These are phyloP conservation scores for Chlorella sp. DNA, from an alignment of 139 green algal species.

Conservation along the genomic window DNA sequence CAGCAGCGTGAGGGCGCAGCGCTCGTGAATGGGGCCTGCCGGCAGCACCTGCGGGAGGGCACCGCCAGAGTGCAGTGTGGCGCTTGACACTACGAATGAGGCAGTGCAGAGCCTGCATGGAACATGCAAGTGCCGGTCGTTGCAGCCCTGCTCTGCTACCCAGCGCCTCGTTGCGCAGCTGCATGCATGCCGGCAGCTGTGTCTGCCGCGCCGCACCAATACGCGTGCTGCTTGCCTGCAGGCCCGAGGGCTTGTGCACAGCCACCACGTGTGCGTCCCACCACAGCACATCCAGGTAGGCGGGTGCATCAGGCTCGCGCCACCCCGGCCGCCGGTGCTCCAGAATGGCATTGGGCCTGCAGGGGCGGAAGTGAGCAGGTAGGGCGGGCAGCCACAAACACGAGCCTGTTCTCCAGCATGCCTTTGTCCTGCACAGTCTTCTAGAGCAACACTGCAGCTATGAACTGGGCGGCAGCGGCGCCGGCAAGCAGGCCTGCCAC, in stretches of 20 bases:
- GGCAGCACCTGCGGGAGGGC: slow-evolving; percentile 11
- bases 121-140: too few relatives aligned
- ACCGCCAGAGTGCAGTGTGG: slow-evolving; percentile 28
- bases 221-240: slow-evolving; percentile 35
- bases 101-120: too few relatives aligned
- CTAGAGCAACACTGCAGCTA: too few relatives aligned
- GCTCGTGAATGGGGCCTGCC: slow-evolving; percentile 42
- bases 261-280: slow-evolving; percentile 55
- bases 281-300: slow-evolving; percentile 49
- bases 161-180: too few relatives aligned
- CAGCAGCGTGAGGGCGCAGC: slow-evolving; percentile 47
- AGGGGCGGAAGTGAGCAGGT: neutral
- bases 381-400: neutral
- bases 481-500: too few relatives aligned
- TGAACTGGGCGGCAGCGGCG: too few relatives aligned
- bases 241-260: slow-evolving; percentile 53
- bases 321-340: slow-evolving; percentile 15
- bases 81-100: too few relatives aligned
- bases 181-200: too few relatives aligned
- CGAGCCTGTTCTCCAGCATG: neutral
- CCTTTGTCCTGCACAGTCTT: neutral
- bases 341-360: neutral
- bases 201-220: too few relatives aligned
- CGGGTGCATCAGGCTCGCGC: slow-evolving; percentile 41
- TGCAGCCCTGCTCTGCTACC: too few relatives aligned